Percentiles rank a stretch among this genome's conserved stretches.
phyloP scores from a whole-genome alignment of 2,329 filamentous ascomycete species.

The Purpureocillium lavendulum region DNA sequence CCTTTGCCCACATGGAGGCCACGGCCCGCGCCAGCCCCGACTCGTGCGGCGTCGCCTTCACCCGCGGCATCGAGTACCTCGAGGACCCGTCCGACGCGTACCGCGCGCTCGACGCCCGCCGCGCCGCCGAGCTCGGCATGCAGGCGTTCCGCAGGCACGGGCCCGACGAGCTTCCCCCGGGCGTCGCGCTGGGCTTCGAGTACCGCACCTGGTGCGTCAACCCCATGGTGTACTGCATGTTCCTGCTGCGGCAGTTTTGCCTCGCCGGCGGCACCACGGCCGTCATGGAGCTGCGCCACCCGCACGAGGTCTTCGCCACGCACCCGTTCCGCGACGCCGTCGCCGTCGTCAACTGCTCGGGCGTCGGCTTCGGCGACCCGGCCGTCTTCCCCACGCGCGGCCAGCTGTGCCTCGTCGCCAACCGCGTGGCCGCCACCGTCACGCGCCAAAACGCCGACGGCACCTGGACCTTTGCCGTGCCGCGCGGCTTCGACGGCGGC shows the following conservation, averaged over 20 bases:
- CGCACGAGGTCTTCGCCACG: conserved; percentile 28
- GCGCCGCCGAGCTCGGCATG: conserved; percentile 1
- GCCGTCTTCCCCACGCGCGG: conserved; percentile 32
- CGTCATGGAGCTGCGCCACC: not conserved
- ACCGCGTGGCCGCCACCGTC: conserved; percentile 30
- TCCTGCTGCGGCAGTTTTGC: conserved; percentile 27
- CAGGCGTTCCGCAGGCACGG: conserved; percentile 11
- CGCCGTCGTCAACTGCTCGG: conserved; percentile 36
- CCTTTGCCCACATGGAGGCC: conserved; percentile 32
- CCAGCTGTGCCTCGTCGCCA: conserved; percentile 37
- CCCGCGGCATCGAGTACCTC: conserved; percentile 39
- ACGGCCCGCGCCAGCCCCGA: conserved; percentile 21
- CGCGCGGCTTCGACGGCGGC: conserved; percentile 52
- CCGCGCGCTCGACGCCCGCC: conserved; percentile 19
- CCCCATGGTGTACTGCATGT: conserved; percentile 41
- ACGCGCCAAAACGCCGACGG: conserved; percentile 52
- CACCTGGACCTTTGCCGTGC: conserved; percentile 54
- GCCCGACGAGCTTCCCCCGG: conserved; percentile 24
- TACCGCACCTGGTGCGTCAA: conserved; percentile 43
- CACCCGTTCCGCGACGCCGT: conserved; percentile 14
- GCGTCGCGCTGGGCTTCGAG: conserved; percentile 31
- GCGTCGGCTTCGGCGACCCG: conserved; percentile 32
- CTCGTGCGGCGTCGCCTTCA: conserved; percentile 34
- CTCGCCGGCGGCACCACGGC: conserved; percentile 16
- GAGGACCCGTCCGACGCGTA: conserved; percentile 31